Conservation (phyloP, 129 eudicot genomes). For the Glebionis coronaria region DNA sequence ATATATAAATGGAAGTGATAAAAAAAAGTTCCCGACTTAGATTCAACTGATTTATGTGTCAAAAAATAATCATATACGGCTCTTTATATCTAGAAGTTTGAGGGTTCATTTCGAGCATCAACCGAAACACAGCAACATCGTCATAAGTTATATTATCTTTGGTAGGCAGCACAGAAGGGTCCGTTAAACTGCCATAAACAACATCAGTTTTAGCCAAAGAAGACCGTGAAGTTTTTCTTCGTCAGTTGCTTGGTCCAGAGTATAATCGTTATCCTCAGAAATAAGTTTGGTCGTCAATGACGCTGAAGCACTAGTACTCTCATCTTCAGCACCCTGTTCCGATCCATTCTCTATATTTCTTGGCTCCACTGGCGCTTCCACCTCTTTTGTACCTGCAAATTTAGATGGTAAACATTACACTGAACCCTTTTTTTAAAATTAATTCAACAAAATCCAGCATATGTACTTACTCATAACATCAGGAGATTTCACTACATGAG, state of each 20-base stretch:
- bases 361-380: constrained; percentile 11
- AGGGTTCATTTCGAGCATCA: constrained; percentile 1
- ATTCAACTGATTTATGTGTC: too few relatives aligned
- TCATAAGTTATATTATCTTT: neutral
- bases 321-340: neutral
- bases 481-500: too few relatives aligned
- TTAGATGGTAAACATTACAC: neutral
- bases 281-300: constrained; percentile 4
- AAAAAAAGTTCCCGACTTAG: too few relatives aligned
- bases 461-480: constrained; percentile 25
- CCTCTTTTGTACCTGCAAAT: constrained; percentile 28
- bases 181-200: constrained; percentile 1
- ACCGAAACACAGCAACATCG: neutral
- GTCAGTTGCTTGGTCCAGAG: neutral
- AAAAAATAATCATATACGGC: too few relatives aligned
- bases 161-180: neutral
- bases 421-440: neutral
- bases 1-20: too few relatives aligned
- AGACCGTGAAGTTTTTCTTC: constrained; percentile 4
- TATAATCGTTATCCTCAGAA: constrained; percentile 3
- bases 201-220: neutral
- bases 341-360: neutral
- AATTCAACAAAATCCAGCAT: neutral
- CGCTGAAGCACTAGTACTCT: neutral
- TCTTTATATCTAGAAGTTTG: too few relatives aligned